Conservation (phyloP, 1,139 yeast species). For the Saccharomyces hybrid region DNA sequence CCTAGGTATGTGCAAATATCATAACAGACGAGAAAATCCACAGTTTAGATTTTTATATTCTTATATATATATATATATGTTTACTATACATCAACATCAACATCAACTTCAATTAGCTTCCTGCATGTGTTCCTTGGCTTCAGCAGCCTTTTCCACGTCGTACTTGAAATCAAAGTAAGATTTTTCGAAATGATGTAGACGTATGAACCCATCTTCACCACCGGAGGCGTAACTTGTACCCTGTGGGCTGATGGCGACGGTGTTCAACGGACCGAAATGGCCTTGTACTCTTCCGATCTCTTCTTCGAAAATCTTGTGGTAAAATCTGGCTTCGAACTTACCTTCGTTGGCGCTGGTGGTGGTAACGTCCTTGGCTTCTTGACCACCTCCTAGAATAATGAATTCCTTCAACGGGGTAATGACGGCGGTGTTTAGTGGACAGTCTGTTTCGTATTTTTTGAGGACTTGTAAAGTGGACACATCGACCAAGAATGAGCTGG, state of each 20-base stretch:
- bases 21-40: background rate
- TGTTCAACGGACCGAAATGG: slow-evolving; percentile 97
- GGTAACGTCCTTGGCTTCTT: slow-evolving; percentile 96
- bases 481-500: slow-evolving; percentile 73
- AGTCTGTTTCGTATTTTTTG: slow-evolving; percentile 78
- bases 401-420: slow-evolving; percentile 89
- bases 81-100: slow-evolving; percentile 5
- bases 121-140: slow-evolving; percentile 31
- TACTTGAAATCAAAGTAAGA: slow-evolving; percentile 86
- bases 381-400: slow-evolving; percentile 97
- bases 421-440: slow-evolving; percentile 93
- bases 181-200: slow-evolving; percentile 90
- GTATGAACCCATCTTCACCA: slow-evolving; percentile 96
- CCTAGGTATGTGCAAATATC: background rate
- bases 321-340: slow-evolving; percentile 93
- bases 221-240: slow-evolving; percentile 94
- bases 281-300: slow-evolving; percentile 97
- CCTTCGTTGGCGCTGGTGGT: slow-evolving; percentile 93
- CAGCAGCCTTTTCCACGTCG: slow-evolving; percentile 82
- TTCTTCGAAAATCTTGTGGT: slow-evolving; percentile 90
- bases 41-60: background rate
- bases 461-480: slow-evolving; percentile 65
- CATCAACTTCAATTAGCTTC: slow-evolving; percentile 10
- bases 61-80: slow-evolving; percentile 1
- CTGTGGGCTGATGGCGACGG: slow-evolving; percentile 88